phyloP scores from a whole-genome alignment of 768 basidiomycete genomes.

The Holtermanniella nyarrowii region DNA sequence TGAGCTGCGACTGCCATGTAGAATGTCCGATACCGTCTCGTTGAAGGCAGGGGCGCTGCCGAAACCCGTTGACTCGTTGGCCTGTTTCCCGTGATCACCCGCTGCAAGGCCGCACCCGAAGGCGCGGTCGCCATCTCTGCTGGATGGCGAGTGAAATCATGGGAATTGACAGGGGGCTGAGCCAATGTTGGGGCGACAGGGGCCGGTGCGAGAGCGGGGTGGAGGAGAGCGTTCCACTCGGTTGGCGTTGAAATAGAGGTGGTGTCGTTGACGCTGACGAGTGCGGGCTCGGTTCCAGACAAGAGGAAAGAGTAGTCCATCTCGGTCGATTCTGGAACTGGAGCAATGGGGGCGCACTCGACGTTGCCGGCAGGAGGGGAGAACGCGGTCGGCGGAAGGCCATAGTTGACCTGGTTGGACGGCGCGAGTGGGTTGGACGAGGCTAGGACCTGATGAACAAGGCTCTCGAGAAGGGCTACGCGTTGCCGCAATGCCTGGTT shows the following conservation, averaged over 20 bases:
- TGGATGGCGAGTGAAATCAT: slow-evolving; percentile 33
- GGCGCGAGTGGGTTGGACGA: slow-evolving; percentile 12
- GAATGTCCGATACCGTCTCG: neutral
- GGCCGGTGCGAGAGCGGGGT: neutral
- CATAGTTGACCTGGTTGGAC: neutral
- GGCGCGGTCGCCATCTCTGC: slow-evolving; percentile 36
- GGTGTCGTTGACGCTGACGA: neutral
- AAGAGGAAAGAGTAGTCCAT: neutral
- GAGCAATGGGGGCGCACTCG: neutral
- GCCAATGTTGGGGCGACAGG: neutral
- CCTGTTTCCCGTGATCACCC: neutral
- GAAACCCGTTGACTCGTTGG: neutral
- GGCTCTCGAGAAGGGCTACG: slow-evolving; percentile 20
- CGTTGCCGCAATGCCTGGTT: slow-evolving; percentile 25
- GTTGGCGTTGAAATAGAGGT: neutral
- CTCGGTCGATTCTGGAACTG: neutral
- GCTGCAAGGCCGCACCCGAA: slow-evolving; percentile 1
- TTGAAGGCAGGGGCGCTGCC: too few relatives aligned
- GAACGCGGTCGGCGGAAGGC: neutral
- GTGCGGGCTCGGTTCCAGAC: neutral
- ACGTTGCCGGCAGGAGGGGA: neutral
- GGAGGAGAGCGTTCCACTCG: neutral
- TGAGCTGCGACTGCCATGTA: neutral
- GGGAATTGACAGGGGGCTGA: neutral
- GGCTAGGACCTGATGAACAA: slow-evolving; percentile 28